phyloP scores from a whole-genome alignment of 805 yeast species.

The Blastobotrys attinorum region DNA sequence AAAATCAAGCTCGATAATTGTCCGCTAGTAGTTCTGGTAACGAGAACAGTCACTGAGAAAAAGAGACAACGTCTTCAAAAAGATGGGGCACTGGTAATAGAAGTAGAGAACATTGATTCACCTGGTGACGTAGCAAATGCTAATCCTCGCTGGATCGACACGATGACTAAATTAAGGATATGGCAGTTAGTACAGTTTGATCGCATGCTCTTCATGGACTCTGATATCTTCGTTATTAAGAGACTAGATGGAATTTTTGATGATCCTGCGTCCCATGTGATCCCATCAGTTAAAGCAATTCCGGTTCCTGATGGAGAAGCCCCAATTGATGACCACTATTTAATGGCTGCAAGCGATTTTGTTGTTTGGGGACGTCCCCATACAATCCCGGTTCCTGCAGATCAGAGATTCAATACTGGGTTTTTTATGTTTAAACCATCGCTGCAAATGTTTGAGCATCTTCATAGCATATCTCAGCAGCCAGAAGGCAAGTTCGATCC shows the following conservation, averaged over 20 bases:
- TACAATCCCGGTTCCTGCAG: background rate
- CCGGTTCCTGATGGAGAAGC: background rate
- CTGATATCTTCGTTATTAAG: background rate
- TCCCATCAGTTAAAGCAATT: too few species aligned
- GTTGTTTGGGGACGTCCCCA: background rate
- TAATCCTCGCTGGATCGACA: background rate
- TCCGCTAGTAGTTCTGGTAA: background rate
- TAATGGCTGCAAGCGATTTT: background rate
- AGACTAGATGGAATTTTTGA: background rate
- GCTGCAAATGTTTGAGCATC: background rate
- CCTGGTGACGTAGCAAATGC: background rate
- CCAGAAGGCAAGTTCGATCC: background rate
- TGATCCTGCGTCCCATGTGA: background rate
- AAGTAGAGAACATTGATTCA: background rate
- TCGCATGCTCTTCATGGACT: background rate
- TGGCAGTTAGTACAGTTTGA: background rate
- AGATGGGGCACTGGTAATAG: background rate
- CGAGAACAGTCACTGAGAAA: background rate
- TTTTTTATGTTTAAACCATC: background rate
- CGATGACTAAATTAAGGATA: background rate
- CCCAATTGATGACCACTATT: background rate
- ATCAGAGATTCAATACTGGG: background rate
- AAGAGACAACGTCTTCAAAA: background rate
- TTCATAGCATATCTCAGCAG: background rate
- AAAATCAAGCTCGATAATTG: background rate